Evolutionary conservation across 2,329 filamentous ascomycete species (phyloP), one percentile per base, ranked within the genome.

Genomic region (Trichoderma sp.): DNA sequence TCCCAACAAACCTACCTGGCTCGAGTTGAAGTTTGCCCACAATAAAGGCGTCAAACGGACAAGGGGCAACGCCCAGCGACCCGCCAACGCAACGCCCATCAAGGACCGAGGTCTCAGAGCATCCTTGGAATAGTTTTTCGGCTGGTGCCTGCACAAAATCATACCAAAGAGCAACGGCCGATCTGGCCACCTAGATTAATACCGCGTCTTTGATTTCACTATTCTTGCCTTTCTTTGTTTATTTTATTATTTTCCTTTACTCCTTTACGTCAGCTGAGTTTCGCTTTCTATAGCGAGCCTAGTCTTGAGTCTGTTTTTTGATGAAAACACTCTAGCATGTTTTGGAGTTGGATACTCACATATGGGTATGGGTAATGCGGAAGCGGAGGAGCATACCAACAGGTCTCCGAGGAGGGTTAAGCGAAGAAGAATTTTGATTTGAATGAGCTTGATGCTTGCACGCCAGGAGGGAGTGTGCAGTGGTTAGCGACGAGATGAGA

Each of bases 291-390:
- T 65, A 56, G 61, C 61, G 61, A 56, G 49, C n/a, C 55, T 56
- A 24, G 40, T 16, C 40, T 47, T 24, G 55, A 59, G 63, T 58
- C 29, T 67, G 57, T 64, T 56, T 31, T 14, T 35, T n/a, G 40
- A 67, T 67, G 11, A 49, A 52, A 29, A 31, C 29, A 59, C 60
- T 67, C 24, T 43, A 57, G 53, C 53, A 61, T 40, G 58, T 65
- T 71, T 62, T 68, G 75, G 74, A 74, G 75, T 77, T 76, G 72
- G 72, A 73, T 72, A 73, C 14, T n/a, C 40, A 43, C 19, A 43
- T 43, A 43, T 16, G 7, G 47, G 47, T 49, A 49, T 49, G 47
- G 49, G 14, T 59, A 47, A 68, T 60, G 65, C 6, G 43, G 47
- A 61, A 57, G 57, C n/a, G 3, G 37, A 35, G 37, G 31, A 61